phyloP scores from a whole-genome alignment of 164 flowering plant genomes.

The Nymphaea thermarum region DNA sequence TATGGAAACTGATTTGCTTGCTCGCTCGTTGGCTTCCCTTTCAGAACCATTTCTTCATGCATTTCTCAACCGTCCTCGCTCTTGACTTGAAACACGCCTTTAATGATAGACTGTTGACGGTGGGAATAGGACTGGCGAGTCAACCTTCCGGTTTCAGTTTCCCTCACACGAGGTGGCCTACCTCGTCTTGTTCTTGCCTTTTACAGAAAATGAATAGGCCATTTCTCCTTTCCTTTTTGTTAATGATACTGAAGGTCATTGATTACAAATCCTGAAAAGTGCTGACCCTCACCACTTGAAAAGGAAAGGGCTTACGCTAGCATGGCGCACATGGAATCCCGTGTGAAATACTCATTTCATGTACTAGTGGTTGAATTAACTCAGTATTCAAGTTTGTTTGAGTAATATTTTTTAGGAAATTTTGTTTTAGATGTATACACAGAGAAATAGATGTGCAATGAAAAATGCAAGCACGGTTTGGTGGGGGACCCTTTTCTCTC shows the following conservation, averaged over 20 bases:
- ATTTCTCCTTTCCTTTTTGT: too few relatives aligned
- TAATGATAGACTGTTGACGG: background rate
- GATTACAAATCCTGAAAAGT: too few relatives aligned
- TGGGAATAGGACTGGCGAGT: background rate
- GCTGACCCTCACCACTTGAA: too few relatives aligned
- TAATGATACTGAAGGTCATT: too few relatives aligned
- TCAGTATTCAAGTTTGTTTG: background rate
- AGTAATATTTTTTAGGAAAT: background rate
- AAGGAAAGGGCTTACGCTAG: too few relatives aligned
- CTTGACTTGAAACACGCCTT: background rate
- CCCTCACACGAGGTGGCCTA: background rate
- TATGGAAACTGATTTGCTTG: too few relatives aligned
- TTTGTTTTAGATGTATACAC: background rate
- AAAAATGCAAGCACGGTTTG: background rate
- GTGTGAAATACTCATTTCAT: too few relatives aligned
- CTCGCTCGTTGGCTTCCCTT: too few relatives aligned
- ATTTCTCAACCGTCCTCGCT: too few relatives aligned
- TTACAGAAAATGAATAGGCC: too few relatives aligned
- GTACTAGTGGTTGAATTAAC: background rate
- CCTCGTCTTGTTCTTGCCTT: background rate
- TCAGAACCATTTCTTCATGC: too few relatives aligned
- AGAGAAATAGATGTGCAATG: background rate
- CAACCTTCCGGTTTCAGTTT: background rate
- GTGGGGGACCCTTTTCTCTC: background rate
- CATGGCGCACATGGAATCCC: too few relatives aligned